Conservation (phyloP, 225 moss, liverwort and hornwort genomes). For the Polytrichum commune region DNA sequence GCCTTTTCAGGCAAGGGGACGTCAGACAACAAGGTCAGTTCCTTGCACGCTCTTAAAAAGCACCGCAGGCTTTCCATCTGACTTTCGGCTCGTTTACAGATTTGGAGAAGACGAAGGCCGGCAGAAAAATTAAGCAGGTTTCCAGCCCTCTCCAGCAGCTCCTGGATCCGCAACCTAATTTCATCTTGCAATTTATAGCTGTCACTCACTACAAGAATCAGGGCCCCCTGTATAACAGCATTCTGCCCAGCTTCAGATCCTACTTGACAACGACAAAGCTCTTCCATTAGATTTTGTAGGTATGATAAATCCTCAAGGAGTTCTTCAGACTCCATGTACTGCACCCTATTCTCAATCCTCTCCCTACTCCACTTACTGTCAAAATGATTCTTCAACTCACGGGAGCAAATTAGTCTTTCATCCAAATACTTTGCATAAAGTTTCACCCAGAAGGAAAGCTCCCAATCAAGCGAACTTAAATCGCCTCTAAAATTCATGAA, state of each 20-base stretch:
- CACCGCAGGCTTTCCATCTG: constrained; percentile 28
- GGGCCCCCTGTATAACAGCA: constrained; percentile 31
- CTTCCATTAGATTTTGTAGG: constrained; percentile 39
- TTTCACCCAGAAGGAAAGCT: constrained; percentile 35
- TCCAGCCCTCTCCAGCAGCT: constrained; percentile 29
- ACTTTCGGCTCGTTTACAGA: constrained; percentile 32
- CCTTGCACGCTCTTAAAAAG: constrained; percentile 41
- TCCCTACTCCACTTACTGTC: constrained; percentile 37
- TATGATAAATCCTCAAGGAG: constrained; percentile 28
- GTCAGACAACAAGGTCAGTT: constrained; percentile 35
- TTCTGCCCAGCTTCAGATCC: constrained; percentile 25
- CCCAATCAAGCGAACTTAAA: constrained; percentile 20
- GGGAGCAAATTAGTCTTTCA: constrained; percentile 39
- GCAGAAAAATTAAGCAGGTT: constrained; percentile 27
- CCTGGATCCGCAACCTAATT: constrained; percentile 25
- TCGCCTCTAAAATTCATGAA: constrained; percentile 21
- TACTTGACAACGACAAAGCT: constrained; percentile 34
- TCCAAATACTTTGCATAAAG: constrained; percentile 46
- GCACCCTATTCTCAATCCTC: constrained; percentile 21
- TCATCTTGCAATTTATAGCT: constrained; percentile 45
- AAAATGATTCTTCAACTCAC: constrained; percentile 38
- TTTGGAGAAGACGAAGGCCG: constrained; percentile 33
- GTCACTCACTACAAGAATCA: constrained; percentile 51
- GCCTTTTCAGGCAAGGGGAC: constrained; percentile 18
- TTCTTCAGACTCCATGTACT: constrained; percentile 31